Evolutionary conservation across 2,329 filamentous ascomycete species (phyloP).

Genomic region (Pseudogymnoascus sp.): DNA sequence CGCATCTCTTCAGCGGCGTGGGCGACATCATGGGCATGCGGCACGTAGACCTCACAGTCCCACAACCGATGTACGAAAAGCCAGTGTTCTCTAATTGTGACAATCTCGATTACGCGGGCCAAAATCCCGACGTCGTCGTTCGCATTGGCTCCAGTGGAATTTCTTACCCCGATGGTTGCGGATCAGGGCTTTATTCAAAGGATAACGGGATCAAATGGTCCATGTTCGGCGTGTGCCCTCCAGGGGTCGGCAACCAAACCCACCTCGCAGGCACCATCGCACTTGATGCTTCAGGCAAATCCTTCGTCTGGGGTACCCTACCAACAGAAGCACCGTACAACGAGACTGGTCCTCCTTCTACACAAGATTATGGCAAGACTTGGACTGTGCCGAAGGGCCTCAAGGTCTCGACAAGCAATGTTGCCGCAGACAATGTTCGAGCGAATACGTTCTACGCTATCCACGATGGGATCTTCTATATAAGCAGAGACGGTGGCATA

Average conservation of each 20-base stretch:
- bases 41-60: constrained; percentile 16
- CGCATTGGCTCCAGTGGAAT: constrained; percentile 12
- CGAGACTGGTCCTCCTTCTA: constrained; percentile 12
- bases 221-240: constrained; percentile 11
- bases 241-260: constrained; percentile 12
- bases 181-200: constrained; percentile 13
- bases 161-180: constrained; percentile 12
- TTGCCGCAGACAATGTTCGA: constrained; percentile 14
- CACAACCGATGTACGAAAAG: constrained; percentile 15
- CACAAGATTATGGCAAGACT: constrained; percentile 13
- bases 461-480: constrained; percentile 13
- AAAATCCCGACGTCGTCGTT: constrained; percentile 13
- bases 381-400: constrained; percentile 13
- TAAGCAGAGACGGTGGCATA: constrained; percentile 13
- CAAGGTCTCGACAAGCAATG: constrained; percentile 11
- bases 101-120: constrained; percentile 24
- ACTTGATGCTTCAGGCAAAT: constrained; percentile 15
- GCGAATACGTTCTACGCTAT: constrained; percentile 14
- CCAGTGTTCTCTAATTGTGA: constrained; percentile 17
- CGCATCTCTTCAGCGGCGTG: constrained; percentile 20
- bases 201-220: constrained; percentile 14
- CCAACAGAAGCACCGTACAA: constrained; percentile 9
- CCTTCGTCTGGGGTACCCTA: constrained; percentile 12
- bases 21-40: constrained; percentile 22
- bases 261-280: constrained; percentile 11